Evolutionary conservation across 805 yeast genomes (phyloP).

Genomic region (Kazachstania africana): DNA sequence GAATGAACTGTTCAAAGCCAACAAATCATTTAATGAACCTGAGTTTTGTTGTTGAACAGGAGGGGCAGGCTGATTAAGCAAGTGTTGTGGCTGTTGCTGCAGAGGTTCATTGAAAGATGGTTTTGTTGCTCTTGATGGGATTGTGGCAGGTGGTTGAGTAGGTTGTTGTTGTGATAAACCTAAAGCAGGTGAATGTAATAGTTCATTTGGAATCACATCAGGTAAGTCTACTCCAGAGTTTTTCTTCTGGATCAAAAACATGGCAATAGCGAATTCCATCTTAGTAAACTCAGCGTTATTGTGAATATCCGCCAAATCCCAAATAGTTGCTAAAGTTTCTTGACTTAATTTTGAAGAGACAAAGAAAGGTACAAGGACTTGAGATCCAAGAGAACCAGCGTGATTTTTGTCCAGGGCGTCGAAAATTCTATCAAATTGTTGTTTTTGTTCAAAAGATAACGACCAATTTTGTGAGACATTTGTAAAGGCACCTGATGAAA

Average conservation of each 20-base stretch:
- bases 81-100: constrained; percentile 5
- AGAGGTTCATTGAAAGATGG: constrained; percentile 21
- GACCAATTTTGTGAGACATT: constrained; percentile 47
- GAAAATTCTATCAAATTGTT: constrained; percentile 71
- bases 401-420: constrained; percentile 60
- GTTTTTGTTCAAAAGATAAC: constrained; percentile 54
- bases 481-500: constrained; percentile 24
- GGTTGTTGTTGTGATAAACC: constrained; percentile 10
- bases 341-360: constrained; percentile 80
- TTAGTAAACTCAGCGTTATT: constrained; percentile 73
- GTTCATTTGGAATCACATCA: constrained; percentile 55
- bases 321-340: constrained; percentile 72
- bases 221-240: constrained; percentile 74
- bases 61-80: constrained; percentile 1
- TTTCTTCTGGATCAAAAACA: constrained; percentile 81
- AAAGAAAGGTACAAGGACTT: constrained; percentile 77
- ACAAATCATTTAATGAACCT: constrained; percentile 55
- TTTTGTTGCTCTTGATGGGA: constrained; percentile 30
- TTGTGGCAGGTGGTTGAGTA: constrained; percentile 15
- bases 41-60: constrained; percentile 19
- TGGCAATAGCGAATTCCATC: constrained; percentile 83
- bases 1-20: constrained; percentile 46
- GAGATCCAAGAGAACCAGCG: constrained; percentile 55
- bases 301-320: constrained; percentile 91
- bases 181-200: constrained; percentile 32